These are phyloP conservation scores for Aegle marmelos DNA, from an alignment of 345 rosid species.

Conservation along the genomic window DNA sequence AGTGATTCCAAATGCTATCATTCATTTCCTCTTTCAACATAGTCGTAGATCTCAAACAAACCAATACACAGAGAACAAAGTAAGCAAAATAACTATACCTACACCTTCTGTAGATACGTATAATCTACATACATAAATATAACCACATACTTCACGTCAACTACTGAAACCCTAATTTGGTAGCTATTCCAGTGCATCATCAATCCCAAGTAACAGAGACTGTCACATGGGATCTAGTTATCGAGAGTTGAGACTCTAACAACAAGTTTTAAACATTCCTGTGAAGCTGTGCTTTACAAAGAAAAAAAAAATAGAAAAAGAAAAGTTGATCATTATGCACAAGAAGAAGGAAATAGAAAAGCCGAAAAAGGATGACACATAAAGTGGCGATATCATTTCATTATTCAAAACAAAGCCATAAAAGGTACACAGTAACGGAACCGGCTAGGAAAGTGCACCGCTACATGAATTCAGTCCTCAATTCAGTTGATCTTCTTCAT, in stretches of 20 bases:
- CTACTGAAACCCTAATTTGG: conserved; percentile 37
- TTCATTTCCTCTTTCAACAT: neutral
- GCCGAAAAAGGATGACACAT: neutral
- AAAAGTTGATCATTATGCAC: neutral
- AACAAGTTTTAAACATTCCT: neutral
- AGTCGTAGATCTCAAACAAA: neutral
- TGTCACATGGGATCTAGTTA: neutral
- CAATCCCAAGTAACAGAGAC: neutral
- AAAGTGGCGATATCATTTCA: neutral
- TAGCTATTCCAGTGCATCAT: neutral
- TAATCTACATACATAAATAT: neutral
- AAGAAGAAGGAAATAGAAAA: neutral
- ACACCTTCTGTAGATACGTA: neutral
- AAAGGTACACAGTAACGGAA: neutral
- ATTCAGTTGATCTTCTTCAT: neutral
- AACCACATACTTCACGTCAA: conserved; percentile 26
- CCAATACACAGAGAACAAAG: neutral
- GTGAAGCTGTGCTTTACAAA: neutral
- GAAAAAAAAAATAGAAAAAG: neutral
- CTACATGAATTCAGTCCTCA: neutral
- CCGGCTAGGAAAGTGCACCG: neutral
- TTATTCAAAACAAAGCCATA: neutral
- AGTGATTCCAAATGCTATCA: neutral
- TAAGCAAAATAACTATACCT: neutral
- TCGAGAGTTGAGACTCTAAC: neutral